phyloP scores from a whole-genome alignment of 1,284 basidiomycete genomes.

The Ceratobasidium sp. region DNA sequence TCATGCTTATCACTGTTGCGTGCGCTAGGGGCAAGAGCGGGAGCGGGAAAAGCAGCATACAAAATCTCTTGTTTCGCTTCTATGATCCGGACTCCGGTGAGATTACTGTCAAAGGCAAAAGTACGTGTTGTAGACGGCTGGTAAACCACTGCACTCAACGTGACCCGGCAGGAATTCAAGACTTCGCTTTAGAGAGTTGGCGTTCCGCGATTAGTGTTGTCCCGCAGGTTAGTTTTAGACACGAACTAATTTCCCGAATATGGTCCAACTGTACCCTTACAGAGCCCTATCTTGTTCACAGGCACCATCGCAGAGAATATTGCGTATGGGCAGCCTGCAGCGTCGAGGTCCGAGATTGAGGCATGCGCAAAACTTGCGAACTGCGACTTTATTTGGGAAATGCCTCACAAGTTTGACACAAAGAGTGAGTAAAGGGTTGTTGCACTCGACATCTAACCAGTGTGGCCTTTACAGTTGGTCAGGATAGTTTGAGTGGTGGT shows the following conservation, averaged over 20 bases:
- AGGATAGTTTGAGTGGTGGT: conserved; percentile 80
- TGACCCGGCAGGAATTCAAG: conserved; percentile 77
- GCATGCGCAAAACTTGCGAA: conserved; percentile 90
- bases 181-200: conserved; percentile 89
- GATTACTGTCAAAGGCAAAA: conserved; percentile 88
- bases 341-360: conserved; percentile 86
- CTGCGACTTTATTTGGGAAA: conserved; percentile 94
- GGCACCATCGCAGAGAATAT: conserved; percentile 96
- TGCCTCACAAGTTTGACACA: conserved; percentile 89
- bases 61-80: conserved; percentile 89
- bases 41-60: conserved; percentile 92
- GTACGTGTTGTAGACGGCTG: conserved; percentile 59
- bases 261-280: conserved; percentile 45
- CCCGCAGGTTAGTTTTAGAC: no score
- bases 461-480: conserved; percentile 74
- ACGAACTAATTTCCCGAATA: no score
- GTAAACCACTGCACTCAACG: not conserved
- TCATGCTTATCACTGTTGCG: conserved; percentile 19
- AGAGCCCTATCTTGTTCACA: conserved; percentile 83
- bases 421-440: conserved; percentile 73
- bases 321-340: conserved; percentile 83
- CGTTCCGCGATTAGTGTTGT: conserved; percentile 88
- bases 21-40: conserved; percentile 84
- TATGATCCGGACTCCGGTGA: conserved; percentile 90
- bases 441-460: conserved; percentile 49